phyloP scores from a whole-genome alignment of 108 stramenopile genomes.

The Cyclotella baltica region DNA sequence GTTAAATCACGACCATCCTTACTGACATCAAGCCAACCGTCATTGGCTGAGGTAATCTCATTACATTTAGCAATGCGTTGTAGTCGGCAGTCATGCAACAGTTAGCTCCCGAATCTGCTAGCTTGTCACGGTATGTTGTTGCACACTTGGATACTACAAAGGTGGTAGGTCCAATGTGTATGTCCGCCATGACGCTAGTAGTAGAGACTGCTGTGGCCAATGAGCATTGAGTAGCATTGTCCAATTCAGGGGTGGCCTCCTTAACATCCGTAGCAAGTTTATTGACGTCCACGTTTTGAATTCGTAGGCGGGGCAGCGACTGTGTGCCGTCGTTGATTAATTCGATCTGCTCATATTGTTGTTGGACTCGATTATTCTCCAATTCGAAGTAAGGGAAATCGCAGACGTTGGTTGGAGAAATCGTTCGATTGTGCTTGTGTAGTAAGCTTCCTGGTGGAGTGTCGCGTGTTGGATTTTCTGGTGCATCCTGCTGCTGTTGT shows the following conservation, averaged over 20 bases:
- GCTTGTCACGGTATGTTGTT: background rate
- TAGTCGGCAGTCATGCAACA: background rate
- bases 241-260: too few relatives aligned
- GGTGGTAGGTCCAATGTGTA: background rate
- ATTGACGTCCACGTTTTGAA: too few relatives aligned
- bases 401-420: background rate
- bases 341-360: background rate
- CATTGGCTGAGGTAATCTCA: background rate
- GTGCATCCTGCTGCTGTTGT: background rate
- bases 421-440: background rate
- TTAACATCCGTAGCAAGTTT: too few relatives aligned
- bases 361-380: background rate
- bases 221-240: too few relatives aligned
- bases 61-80: background rate
- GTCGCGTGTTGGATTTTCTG: too few relatives aligned
- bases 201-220: too few relatives aligned
- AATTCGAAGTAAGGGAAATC: background rate
- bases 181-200: background rate
- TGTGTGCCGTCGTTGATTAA: too few relatives aligned
- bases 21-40: background rate
- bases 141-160: background rate
- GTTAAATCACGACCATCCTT: background rate
- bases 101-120: conserved; percentile 1
- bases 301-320: too few relatives aligned
- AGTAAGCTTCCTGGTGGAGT: background rate